Evolutionary conservation across 1,284 basidiomycete genomes (phyloP), one percentile per base, ranked within the genome.

Genomic region (Ceratobasidium sp.): DNA sequence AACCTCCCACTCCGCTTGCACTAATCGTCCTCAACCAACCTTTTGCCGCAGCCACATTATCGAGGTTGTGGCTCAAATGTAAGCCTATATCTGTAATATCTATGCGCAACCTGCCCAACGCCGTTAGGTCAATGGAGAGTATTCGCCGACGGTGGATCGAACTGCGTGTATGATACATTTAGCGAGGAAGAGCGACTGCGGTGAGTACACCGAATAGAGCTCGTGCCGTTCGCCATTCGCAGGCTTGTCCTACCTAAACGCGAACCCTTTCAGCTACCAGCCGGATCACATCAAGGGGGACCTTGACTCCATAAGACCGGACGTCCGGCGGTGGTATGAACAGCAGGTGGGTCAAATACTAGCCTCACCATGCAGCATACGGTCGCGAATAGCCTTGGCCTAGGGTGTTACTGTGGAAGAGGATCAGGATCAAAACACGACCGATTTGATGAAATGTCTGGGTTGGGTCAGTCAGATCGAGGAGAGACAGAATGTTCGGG

Each of bases 101-200:
- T 37, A n/a, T 69, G 22, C 51, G 88, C 85, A 29, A 41, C 43
- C 22, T 22, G 24, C 64, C 19, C 46, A 49, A 53, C 41, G 27
- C 14, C 1, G 74, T 16, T 49, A 79, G 82, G 78, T 31, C 65
- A 75, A 11, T 75, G 83, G 72, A 79, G 83, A 16, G 78, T 84
- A 41, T 99, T 96, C 81, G 97, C 97, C 0, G 97, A 98, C 80
- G 97, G 97, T 19, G 97, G 96, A 54, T 94, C 94, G 1, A 99
- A 99, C 82, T 86, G 94, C 24, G 84, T 98, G 27, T 88, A 90
- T 78, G 94, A 97, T 79, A 79, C 85, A 16, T 82, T 92, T 75
- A 76, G 76, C 43, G 77, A 79, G n/a, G 80, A 79, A 11, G 78
- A 81, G 41, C 80, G 81, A 63, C 77, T 78, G 65, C 71, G 76